Evolutionary conservation across 2,329 filamentous ascomycete genomes (phyloP), one percentile per base, ranked within the genome.

Genomic region (Elsinoe arachidis): DNA sequence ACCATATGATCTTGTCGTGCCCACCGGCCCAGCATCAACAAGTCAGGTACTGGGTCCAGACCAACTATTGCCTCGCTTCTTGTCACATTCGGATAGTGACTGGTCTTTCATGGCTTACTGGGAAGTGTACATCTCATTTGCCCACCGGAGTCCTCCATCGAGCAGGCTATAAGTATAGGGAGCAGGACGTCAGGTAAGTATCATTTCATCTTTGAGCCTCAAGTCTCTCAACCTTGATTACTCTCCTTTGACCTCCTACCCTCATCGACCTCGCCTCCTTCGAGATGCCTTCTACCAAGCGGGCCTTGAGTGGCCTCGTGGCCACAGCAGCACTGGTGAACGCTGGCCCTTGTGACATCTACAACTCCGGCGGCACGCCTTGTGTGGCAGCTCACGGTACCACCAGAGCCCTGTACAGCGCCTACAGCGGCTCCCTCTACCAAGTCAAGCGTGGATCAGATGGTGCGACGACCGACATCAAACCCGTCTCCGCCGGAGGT

Each of bases 341-440:
- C 15, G 80, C 80, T 38, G 81, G 74, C 11, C 82, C 83, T 7
- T 86, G 82, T 63, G 83, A 86, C 60, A 75, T 85, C 60, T 86
- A 85, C 69, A 65, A 75, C 1, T 73, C 75, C 0, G 82, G 80
- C 0, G 75, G 76, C 53, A 84, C 80, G 1, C 80, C 82, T n/a
- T 86, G 83, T 63, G 70, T 85, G 10, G 83, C 83, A 0, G 83
- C 83, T 0, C 82, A 85, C 65, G 80, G 80, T 66, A 85, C 81
- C n/a, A 85, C 82, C 58, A 78, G 83, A 3, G 80, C 82, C 14
- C 68, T 86, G 5, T 85, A 84, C 69, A 75, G 69, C 62, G 63
- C 73, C 54, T 85, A 71, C 70, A 72, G 55, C 6, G 79, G 80
- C 3, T 53, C 78, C 0, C 77, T 85, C 1, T 85, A 86, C 67